Evolutionary conservation across 2,329 filamentous ascomycete species (phyloP).

Genomic region (Epicoccum nigrum): DNA sequence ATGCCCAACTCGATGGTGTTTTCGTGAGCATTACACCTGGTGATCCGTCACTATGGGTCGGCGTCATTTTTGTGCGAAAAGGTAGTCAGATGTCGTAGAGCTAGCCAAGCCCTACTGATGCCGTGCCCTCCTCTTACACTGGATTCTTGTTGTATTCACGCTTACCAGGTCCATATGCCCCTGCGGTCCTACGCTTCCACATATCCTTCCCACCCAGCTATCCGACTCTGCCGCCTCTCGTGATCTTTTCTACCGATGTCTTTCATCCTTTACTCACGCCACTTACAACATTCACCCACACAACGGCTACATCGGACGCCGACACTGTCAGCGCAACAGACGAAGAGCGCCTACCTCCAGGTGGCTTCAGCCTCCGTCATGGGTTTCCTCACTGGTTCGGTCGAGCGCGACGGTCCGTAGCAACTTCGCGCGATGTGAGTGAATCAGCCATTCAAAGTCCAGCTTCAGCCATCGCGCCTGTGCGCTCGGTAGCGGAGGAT

Average conservation of each 20-base stretch:
- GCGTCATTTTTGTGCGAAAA: constrained; percentile 88
- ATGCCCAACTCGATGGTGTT: constrained; percentile 82
- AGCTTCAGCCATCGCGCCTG: constrained; percentile 24
- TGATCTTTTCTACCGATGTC: constrained; percentile 90
- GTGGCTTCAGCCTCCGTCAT: constrained; percentile 87
- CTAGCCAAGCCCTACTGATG: constrained; percentile 17
- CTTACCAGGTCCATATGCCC: constrained; percentile 79
- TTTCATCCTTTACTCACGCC: constrained; percentile 95
- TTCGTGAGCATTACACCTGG: constrained; percentile 85
- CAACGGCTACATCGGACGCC: constrained; percentile 72
- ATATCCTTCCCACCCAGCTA: constrained; percentile 85
- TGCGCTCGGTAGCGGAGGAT: constrained; percentile 16
- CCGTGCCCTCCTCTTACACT: constrained; percentile 12
- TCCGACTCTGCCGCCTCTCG: constrained; percentile 77
- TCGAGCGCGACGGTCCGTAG: constrained; percentile 37
- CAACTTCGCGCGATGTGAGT: constrained; percentile 43
- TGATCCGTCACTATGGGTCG: constrained; percentile 82
- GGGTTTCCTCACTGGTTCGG: constrained; percentile 91
- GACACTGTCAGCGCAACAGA: constrained; percentile 84
- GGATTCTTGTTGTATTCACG: constrained; percentile 34
- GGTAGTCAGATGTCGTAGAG: constrained; percentile 59
- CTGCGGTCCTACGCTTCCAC: constrained; percentile 86
- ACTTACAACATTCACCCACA: constrained; percentile 92
- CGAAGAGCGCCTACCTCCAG: constrained; percentile 81
- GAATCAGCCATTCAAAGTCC: constrained; percentile 35